Conservation (phyloP, 192 early-diverging fungal genomes). For the Chytriomyces hyalinus region DNA sequence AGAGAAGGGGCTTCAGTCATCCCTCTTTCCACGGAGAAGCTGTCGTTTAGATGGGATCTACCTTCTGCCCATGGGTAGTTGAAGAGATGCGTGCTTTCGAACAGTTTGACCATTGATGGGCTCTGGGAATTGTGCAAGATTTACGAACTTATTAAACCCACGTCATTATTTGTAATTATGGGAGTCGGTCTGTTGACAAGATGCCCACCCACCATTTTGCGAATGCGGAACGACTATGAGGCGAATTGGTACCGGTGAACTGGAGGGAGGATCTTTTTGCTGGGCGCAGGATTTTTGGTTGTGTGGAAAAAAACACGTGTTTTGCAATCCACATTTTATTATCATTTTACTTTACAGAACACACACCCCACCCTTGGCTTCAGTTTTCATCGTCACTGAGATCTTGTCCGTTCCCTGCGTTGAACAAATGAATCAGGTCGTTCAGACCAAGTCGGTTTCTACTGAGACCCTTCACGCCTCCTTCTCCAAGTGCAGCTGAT, state of each 20-base stretch:
- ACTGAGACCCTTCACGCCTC: conserved; percentile 34
- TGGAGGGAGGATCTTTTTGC: too few species aligned
- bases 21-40: background rate
- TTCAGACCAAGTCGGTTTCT: conserved; percentile 33
- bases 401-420: conserved; percentile 18
- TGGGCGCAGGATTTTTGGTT: too few species aligned
- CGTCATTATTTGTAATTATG: background rate
- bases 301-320: too few species aligned
- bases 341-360: too few species aligned
- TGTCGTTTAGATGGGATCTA: background rate
- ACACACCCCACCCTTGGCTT: background rate
- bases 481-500: conserved; percentile 46
- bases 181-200: background rate
- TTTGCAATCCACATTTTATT: too few species aligned
- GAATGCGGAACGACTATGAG: background rate
- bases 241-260: too few species aligned
- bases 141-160: background rate
- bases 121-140: background rate
- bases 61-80: conserved; percentile 52
- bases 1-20: background rate
- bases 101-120: conserved; percentile 78
- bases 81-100: conserved; percentile 76
- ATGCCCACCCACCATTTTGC: background rate
- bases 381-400: conserved; percentile 19
- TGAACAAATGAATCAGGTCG: conserved; percentile 46